phyloP scores from a whole-genome alignment of 306 rosid genomes.

The Vigna mungo region DNA sequence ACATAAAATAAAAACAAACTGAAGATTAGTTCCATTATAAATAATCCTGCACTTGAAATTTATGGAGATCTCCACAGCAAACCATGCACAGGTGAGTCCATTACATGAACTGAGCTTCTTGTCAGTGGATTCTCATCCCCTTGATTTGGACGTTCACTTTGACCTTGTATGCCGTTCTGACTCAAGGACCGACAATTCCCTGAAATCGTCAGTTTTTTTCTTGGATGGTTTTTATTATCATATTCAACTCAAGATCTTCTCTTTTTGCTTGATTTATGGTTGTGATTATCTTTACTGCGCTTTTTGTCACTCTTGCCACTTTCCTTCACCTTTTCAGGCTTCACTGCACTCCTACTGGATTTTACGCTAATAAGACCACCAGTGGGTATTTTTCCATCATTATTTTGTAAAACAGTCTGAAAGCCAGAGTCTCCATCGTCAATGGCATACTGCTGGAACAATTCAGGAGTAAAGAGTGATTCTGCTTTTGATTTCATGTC shows the following conservation, averaged over 20 bases:
- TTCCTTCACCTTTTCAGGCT: constrained; percentile 51
- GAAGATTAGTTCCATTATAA: background rate
- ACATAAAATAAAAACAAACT: background rate
- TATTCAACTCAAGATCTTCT: constrained; percentile 45
- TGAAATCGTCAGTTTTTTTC: no score
- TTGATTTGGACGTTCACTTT: constrained; percentile 9
- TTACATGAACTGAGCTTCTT: background rate
- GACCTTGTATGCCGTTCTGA: constrained; percentile 7
- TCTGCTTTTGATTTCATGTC: constrained; percentile 61
- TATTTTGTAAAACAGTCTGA: constrained; percentile 56
- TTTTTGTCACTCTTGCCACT: constrained; percentile 58
- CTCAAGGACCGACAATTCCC: constrained; percentile 8
- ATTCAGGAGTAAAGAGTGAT: constrained; percentile 56
- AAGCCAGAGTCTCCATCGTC: constrained; percentile 59
- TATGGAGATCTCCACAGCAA: background rate
- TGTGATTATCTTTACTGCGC: constrained; percentile 51
- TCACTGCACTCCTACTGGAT: constrained; percentile 52
- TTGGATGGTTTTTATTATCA: constrained; percentile 19
- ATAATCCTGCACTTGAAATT: constrained; percentile 20
- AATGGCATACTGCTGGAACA: constrained; percentile 66
- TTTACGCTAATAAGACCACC: constrained; percentile 74
- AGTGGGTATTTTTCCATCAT: constrained; percentile 56
- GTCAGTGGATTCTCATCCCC: background rate
- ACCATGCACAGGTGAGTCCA: background rate
- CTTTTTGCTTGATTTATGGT: constrained; percentile 60